Evolutionary conservation across 345 rosid genomes (phyloP).

Genomic region (Atalantia buxifolia): DNA sequence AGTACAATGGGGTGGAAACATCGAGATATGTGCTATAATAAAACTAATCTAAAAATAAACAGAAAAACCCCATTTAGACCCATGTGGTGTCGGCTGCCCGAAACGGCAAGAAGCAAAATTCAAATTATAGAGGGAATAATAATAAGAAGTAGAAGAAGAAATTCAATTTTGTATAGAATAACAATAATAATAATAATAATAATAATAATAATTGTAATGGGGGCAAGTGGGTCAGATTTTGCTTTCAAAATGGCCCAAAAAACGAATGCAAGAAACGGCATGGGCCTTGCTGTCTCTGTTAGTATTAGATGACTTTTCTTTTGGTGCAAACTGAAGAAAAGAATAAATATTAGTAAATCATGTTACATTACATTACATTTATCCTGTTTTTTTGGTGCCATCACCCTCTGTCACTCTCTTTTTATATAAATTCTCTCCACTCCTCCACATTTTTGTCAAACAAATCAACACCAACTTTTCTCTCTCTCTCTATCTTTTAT

Average conservation of each 20-base stretch:
- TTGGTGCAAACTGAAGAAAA: not conserved
- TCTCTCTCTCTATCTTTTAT: not conserved
- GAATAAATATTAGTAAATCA: not conserved
- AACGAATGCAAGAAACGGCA: not conserved
- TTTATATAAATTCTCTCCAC: not conserved
- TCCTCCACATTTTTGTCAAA: not conserved
- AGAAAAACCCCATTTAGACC: not conserved
- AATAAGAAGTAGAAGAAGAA: too few species aligned
- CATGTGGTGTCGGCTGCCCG: not conserved
- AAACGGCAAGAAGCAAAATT: not conserved
- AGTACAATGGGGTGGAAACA: too few species aligned
- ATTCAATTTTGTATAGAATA: too few species aligned
- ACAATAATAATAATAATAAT: too few species aligned
- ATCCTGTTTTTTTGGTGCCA: not conserved
- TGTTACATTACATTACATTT: not conserved
- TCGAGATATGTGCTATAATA: not conserved
- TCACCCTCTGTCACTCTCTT: not conserved
- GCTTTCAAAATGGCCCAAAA: not conserved
- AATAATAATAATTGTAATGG: not conserved
- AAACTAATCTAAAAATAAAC: not conserved
- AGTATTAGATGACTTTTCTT: not conserved
- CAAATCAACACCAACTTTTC: not conserved
- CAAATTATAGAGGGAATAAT: not conserved
- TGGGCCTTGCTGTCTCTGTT: not conserved
- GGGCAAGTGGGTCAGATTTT: not conserved